Conservation (phyloP, 2,329 filamentous ascomycete species). For the Colletotrichum sp. region DNA sequence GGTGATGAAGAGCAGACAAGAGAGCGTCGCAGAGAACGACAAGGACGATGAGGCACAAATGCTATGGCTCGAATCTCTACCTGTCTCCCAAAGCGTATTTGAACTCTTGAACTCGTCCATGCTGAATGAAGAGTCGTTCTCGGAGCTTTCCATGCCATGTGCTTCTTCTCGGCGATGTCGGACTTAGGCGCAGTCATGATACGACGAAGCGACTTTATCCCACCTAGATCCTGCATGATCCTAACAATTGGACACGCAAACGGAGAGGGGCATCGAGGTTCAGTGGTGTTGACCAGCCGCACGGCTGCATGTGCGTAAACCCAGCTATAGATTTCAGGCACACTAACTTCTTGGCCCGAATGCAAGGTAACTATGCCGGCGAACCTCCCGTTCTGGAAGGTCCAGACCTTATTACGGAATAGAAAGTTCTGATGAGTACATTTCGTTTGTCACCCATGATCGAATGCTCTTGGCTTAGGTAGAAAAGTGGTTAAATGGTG, state of each 20-base stretch:
- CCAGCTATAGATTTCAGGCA: not conserved
- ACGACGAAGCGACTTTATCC: not conserved
- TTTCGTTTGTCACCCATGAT: not conserved
- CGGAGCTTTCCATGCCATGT: not conserved
- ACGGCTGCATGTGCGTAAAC: not conserved
- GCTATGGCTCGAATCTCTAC: not conserved
- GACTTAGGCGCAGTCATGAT: not conserved
- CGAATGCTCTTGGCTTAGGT: not conserved
- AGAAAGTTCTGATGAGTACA: not conserved
- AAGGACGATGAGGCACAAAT: not conserved
- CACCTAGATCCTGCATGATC: not conserved
- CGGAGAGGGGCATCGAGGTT: not conserved
- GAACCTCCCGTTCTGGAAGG: not conserved
- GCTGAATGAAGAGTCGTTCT: not conserved
- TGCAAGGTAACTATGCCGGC: not conserved
- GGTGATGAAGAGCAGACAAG: not conserved
- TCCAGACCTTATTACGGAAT: not conserved
- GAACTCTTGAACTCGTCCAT: not conserved
- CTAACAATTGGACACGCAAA: not conserved
- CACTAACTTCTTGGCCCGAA: not conserved
- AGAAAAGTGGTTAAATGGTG: not conserved
- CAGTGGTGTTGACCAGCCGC: not conserved
- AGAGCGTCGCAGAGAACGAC: not conserved
- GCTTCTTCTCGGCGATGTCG: not conserved
- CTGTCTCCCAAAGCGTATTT: not conserved